Base-by-base conservation (phyloP, 805 yeast species). In the Suhomyces sp. region DNA sequence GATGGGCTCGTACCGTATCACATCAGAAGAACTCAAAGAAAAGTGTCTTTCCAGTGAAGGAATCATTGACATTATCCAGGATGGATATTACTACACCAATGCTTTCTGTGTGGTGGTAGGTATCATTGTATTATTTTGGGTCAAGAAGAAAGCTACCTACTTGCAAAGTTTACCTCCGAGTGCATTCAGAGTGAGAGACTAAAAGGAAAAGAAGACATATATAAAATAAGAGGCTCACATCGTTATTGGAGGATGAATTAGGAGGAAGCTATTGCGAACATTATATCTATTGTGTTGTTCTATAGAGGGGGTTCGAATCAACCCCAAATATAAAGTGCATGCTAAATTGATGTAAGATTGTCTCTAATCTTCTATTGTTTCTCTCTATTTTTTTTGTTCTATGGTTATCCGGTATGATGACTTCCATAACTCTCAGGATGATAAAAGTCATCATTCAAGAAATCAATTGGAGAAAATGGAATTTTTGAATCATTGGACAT, bases 31-130 rank as follows among this genome's bases (percentile, higher is more conserved):
- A 4, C 62, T 58, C 33, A 81, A 77, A 44, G 65, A 63, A 23
- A 46, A 58, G 32, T 87, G 96, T 57, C 36, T 50, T 11, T 62
- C 53, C 5, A 49, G 60, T 2, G 79, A 78, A 5, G 96, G 96
- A 1, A 37, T 40, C 3, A 78, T 88, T 40, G 40, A 51, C 0
- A 60, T 76, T 2, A 35, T 73, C 1, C 68, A 74, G 35, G 98
- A 93, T 59, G 98, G 98, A 0, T 91, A 90, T 61, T 88, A 81
- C 60, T 70, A 74, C 33, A 82, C 95, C 25, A 91, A 88, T 54
- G 35, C 76, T 6, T 39, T 87, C 9, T 91, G 97, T 59, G 75
- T 90, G 3, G 34, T 56, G 0, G 35, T 84, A 20, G 98, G 97
- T 2, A 36, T 83, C 3, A 7, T 70, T 1, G 60, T 88, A 15